Evolutionary conservation across 2,329 filamentous ascomycete species (phyloP).

Genomic region (Pseudocercospora vitis): DNA sequence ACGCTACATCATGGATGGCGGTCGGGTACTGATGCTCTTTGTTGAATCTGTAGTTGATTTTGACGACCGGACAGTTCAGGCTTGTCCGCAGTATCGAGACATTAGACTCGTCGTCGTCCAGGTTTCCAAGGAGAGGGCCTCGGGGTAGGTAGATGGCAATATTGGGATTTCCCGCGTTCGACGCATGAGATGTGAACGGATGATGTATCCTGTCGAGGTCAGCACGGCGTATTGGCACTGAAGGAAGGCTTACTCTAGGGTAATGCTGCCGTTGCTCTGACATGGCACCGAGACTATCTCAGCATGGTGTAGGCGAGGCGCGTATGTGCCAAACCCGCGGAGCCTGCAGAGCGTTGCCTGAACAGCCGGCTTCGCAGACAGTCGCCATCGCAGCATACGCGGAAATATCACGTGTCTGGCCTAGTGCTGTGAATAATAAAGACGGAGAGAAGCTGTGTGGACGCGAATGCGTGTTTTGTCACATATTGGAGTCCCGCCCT

Average conservation of each 20-base stretch:
- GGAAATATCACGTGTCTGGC: no score
- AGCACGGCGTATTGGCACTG: neutral
- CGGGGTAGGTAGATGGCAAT: slow-evolving; percentile 46
- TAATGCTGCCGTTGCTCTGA: slow-evolving; percentile 46
- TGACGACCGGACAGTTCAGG: slow-evolving; percentile 44
- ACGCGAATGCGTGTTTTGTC: no score
- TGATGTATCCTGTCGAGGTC: slow-evolving; percentile 22
- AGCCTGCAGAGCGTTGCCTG: no score
- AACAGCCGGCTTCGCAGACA: neutral
- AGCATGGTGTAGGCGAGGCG: neutral
- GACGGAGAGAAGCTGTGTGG: no score
- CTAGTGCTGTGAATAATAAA: no score
- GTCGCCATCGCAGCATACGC: slow-evolving; percentile 1
- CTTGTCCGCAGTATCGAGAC: slow-evolving; percentile 38
- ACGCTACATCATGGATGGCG: slow-evolving; percentile 50
- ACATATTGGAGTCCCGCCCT: neutral
- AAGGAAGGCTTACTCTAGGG: slow-evolving; percentile 40
- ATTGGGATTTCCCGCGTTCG: slow-evolving; percentile 10
- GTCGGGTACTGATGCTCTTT: slow-evolving; percentile 43
- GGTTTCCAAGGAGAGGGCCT: slow-evolving; percentile 40
- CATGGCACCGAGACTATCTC: slow-evolving; percentile 30
- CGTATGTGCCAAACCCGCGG: no score
- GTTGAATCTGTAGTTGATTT: slow-evolving; percentile 48
- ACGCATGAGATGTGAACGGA: slow-evolving; percentile 32
- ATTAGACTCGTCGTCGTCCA: slow-evolving; percentile 36